These are phyloP conservation scores for Thermomyces lanuginosus DNA, from an alignment of 2,329 filamentous ascomycete species.

Conservation along the genomic window DNA sequence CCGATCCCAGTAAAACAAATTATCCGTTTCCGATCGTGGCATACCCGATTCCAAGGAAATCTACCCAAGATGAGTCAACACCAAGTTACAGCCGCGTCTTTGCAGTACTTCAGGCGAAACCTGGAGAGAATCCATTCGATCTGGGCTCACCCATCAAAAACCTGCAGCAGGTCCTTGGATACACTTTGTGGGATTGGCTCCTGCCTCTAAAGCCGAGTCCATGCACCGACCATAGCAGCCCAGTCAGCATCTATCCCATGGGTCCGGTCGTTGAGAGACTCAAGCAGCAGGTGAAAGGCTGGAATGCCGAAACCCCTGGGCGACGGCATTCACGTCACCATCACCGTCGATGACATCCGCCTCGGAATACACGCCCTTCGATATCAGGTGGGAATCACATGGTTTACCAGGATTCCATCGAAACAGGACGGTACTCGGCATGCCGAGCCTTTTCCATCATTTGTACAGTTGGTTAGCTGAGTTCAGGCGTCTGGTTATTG, in stretches of 20 bases:
- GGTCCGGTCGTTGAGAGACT: slow-evolving; percentile 45
- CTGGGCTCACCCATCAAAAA: slow-evolving; percentile 51
- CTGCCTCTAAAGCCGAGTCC: slow-evolving; percentile 61
- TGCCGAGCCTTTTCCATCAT: no score
- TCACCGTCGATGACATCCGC: no score
- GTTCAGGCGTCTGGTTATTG: no score
- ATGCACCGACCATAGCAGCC: slow-evolving; percentile 50
- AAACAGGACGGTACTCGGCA: no score
- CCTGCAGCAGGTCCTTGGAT: slow-evolving; percentile 65
- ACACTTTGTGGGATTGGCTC: slow-evolving; percentile 56
- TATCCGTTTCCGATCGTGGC: slow-evolving; percentile 25
- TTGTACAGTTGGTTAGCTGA: no score
- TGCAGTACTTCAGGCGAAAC: slow-evolving; percentile 56
- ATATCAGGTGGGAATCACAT: no score
- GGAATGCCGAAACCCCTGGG: no score
- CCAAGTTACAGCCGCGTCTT: slow-evolving; percentile 48
- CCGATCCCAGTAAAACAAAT: slow-evolving; percentile 16
- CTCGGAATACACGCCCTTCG: no score
- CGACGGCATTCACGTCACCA: no score
- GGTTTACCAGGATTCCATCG: no score
- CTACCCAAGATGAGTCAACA: slow-evolving; percentile 21
- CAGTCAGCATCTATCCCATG: slow-evolving; percentile 51
- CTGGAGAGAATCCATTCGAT: slow-evolving; percentile 75
- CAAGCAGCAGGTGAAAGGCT: no score
- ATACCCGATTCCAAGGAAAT: slow-evolving; percentile 19